These are phyloP conservation scores for Nicotiana rustica DNA, from an alignment of 305 asterid genomes.

Conservation along the genomic window DNA sequence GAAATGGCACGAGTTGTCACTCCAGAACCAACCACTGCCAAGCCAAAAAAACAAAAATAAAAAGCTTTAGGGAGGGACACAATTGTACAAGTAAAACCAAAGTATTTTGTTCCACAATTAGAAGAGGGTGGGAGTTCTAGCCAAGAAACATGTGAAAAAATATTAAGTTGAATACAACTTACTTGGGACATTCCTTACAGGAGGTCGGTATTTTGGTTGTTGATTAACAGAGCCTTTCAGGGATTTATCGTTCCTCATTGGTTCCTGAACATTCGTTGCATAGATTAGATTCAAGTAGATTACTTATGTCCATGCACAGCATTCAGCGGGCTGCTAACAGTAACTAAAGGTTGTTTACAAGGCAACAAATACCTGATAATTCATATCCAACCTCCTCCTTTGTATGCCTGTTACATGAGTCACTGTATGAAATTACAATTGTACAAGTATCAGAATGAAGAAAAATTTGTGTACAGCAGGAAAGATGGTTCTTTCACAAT, in stretches of 20 bases:
- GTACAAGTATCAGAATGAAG: background rate
- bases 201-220: constrained; percentile 88
- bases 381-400: constrained; percentile 81
- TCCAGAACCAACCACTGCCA: constrained; percentile 51
- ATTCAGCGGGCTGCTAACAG: background rate
- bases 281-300: constrained; percentile 27
- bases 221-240: constrained; percentile 55
- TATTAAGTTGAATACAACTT: constrained; percentile 40
- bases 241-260: constrained; percentile 57
- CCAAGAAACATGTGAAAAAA: background rate
- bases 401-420: constrained; percentile 68
- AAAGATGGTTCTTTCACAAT: constrained; percentile 6
- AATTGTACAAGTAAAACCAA: background rate
- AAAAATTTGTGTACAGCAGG: background rate
- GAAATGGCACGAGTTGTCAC: constrained; percentile 55
- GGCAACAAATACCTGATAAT: constrained; percentile 58
- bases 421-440: background rate
- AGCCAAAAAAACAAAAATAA: too few relatives aligned
- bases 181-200: constrained; percentile 66
- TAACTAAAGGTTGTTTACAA: background rate
- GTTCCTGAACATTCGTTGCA: constrained; percentile 46
- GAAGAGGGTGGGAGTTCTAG: background rate
- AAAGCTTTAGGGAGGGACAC: background rate
- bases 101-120: background rate
- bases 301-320: background rate